Evolutionary conservation across 176 grass and related monocot species (phyloP).

Genomic region (Oryza meyeriana): DNA sequence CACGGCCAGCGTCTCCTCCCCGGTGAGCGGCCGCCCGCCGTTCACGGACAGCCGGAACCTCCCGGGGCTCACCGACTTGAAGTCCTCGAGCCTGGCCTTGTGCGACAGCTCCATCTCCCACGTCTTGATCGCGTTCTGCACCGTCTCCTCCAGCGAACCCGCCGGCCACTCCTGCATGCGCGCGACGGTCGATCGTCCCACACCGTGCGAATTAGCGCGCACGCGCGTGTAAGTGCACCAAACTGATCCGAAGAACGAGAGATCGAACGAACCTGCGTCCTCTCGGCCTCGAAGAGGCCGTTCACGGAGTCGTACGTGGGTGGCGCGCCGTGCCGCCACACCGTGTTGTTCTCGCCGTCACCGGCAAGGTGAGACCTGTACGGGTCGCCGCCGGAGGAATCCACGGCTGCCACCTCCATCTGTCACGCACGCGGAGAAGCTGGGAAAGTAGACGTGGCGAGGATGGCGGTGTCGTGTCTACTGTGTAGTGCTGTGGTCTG

Average conservation of each 20-base stretch:
- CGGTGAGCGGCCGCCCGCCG: constrained; percentile 36
- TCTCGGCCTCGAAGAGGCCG: constrained; percentile 79
- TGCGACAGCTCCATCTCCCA: constrained; percentile 99
- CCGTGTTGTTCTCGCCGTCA: constrained; percentile 71
- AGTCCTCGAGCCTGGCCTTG: constrained; percentile 67
- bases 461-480: neutral
- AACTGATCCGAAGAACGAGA: neutral
- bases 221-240: neutral
- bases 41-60: constrained; percentile 65
- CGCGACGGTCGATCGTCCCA: neutral
- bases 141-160: constrained; percentile 77
- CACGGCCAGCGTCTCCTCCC: constrained; percentile 61
- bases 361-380: constrained; percentile 69
- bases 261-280: constrained; percentile 34
- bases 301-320: constrained; percentile 82
- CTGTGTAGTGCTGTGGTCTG: neutral
- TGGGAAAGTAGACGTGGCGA: neutral
- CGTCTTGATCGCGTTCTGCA: constrained; percentile 94
- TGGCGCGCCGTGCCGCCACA: constrained; percentile 73
- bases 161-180: constrained; percentile 59
- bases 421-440: neutral
- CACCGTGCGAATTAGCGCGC: neutral
- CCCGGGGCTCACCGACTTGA: constrained; percentile 72
- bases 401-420: constrained; percentile 32
- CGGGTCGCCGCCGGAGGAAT: constrained; percentile 47